Conservation (phyloP, 495 filamentous ascomycete species). For the Aspergillus baeticus region DNA sequence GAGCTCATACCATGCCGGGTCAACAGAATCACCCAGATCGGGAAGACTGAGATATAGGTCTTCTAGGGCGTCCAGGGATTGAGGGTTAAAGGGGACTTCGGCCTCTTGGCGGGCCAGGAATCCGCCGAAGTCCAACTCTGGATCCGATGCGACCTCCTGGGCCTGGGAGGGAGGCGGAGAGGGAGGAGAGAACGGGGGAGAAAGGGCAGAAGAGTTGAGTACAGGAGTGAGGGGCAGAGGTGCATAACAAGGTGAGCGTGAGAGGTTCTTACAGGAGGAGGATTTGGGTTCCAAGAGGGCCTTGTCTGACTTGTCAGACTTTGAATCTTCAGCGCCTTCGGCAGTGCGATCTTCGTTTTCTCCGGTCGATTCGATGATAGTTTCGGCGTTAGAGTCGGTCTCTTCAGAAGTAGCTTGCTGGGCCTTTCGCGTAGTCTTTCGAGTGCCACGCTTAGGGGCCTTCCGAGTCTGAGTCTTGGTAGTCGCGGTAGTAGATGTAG, state of each 20-base stretch:
- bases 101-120: not conserved
- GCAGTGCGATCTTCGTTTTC: constrained; percentile 7
- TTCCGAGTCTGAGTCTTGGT: constrained; percentile 12
- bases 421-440: constrained; percentile 11
- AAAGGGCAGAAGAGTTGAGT: not conserved
- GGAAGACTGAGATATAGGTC: not conserved
- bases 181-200: not conserved
- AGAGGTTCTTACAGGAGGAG: constrained; percentile 11
- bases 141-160: no score
- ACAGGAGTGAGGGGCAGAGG: not conserved
- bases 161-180: not conserved
- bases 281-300: constrained; percentile 13
- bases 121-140: not conserved
- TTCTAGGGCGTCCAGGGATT: not conserved
- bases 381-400: not conserved
- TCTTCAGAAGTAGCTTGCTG: constrained; percentile 1
- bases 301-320: constrained; percentile 2
- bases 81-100: not conserved
- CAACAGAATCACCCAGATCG: not conserved
- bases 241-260: not conserved
- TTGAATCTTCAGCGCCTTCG: not conserved
- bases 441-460: constrained; percentile 6
- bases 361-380: not conserved
- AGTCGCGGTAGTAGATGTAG: not conserved
- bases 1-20: not conserved